These are phyloP conservation scores for Penicillium janthinellum DNA, from an alignment of 2,329 filamentous ascomycete genomes.

Conservation along the genomic window DNA sequence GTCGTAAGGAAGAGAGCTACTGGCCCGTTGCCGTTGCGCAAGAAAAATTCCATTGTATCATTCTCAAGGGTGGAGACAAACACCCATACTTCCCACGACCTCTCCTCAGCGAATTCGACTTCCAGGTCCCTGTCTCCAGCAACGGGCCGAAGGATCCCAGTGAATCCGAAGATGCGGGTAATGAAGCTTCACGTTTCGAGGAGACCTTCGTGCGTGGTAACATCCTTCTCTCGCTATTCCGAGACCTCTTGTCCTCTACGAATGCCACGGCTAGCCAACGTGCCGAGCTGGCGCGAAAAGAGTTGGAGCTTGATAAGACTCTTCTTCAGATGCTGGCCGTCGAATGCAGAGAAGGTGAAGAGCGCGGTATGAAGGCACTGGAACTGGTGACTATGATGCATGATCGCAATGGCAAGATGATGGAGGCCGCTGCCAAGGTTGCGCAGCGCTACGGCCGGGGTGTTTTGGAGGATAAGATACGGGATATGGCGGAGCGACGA, in stretches of 20 bases:
- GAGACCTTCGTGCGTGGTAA: slow-evolving; percentile 77
- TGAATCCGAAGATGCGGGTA: slow-evolving; percentile 44
- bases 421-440: slow-evolving; percentile 87
- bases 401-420: slow-evolving; percentile 82
- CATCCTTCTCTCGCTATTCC: slow-evolving; percentile 71
- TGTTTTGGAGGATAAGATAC: slow-evolving; percentile 86
- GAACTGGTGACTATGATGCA: slow-evolving; percentile 86
- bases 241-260: slow-evolving; percentile 71
- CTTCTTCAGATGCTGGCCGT: slow-evolving; percentile 83
- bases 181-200: slow-evolving; percentile 62
- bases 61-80: slow-evolving; percentile 90
- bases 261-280: slow-evolving; percentile 67
- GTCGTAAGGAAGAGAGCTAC: slow-evolving; percentile 85
- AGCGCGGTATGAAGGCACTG: slow-evolving; percentile 89
- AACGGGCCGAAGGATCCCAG: slow-evolving; percentile 43
- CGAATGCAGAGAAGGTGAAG: slow-evolving; percentile 91
- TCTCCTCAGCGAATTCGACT: slow-evolving; percentile 89
- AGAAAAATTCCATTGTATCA: slow-evolving; percentile 96
- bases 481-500: slow-evolving; percentile 74
- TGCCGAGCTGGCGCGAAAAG: slow-evolving; percentile 66
- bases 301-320: slow-evolving; percentile 86
- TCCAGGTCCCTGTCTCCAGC: slow-evolving; percentile 76
- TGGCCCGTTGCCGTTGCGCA: slow-evolving; percentile 94
- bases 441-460: slow-evolving; percentile 80
- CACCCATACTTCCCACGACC: slow-evolving; percentile 92